Conservation (phyloP, 2,329 filamentous ascomycete species). For the Myotisia sp. region DNA sequence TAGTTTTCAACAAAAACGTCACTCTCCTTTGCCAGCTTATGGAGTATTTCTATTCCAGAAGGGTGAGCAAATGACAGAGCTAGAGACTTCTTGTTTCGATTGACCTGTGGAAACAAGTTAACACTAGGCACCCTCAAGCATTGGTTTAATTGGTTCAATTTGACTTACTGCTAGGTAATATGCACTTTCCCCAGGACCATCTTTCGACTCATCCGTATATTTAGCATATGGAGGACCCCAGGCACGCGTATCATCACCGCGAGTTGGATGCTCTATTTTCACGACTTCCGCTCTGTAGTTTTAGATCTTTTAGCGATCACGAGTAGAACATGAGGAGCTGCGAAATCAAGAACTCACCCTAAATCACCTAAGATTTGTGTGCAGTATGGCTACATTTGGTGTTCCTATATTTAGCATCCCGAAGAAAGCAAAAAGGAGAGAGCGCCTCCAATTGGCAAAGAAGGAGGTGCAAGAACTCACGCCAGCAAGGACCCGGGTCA, state of each 20-base stretch:
- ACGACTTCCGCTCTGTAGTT: slow-evolving; percentile 72
- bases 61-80: slow-evolving; percentile 80
- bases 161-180: slow-evolving; percentile 72
- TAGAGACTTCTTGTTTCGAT: slow-evolving; percentile 92
- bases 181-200: slow-evolving; percentile 71
- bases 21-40: slow-evolving; percentile 67
- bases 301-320: background rate
- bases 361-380: slow-evolving; percentile 94
- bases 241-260: slow-evolving; percentile 84
- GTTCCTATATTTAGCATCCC: slow-evolving; percentile 8
- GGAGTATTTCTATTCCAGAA: slow-evolving; percentile 71
- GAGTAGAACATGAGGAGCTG: background rate
- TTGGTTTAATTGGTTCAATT: background rate
- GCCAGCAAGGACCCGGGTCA: slow-evolving; percentile 90
- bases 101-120: slow-evolving; percentile 49
- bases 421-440: background rate
- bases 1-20: slow-evolving; percentile 97
- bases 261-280: slow-evolving; percentile 85
- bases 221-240: slow-evolving; percentile 92
- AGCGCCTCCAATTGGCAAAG: background rate
- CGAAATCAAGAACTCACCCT: slow-evolving; percentile 43
- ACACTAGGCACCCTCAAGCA: no score
- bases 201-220: slow-evolving; percentile 47
- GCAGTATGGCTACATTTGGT: slow-evolving; percentile 62
- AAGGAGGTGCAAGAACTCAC: slow-evolving; percentile 41